Conservation (phyloP, 495 filamentous ascomycete genomes). For the Aspergillus homomorphus region DNA sequence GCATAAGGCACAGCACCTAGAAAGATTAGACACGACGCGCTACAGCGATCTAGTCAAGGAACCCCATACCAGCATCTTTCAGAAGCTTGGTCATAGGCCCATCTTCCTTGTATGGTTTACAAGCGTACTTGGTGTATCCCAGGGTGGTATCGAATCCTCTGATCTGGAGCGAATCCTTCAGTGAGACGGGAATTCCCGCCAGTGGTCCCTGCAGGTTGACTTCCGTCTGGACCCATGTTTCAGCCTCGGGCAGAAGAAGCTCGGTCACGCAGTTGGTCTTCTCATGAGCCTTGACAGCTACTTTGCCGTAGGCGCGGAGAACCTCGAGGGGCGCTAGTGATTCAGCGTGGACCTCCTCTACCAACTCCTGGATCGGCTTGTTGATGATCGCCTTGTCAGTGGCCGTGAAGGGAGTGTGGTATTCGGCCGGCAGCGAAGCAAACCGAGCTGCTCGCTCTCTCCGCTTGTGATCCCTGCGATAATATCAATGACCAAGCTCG, state of each 20-base stretch:
- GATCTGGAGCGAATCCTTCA: constrained; percentile 87
- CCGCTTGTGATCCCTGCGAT: constrained; percentile 72
- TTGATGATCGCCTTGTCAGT: constrained; percentile 64
- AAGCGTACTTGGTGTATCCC: constrained; percentile 72
- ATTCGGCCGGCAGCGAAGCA: constrained; percentile 58
- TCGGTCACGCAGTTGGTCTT: constrained; percentile 93
- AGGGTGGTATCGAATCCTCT: constrained; percentile 84
- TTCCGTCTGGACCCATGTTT: constrained; percentile 66
- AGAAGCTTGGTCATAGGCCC: constrained; percentile 72
- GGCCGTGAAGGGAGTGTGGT: constrained; percentile 60
- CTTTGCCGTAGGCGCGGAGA: constrained; percentile 85
- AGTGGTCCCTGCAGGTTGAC: constrained; percentile 80
- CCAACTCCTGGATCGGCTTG: constrained; percentile 73
- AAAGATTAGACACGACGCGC: background rate
- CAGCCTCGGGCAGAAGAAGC: constrained; percentile 75
- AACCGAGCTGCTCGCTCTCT: constrained; percentile 67
- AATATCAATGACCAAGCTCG: background rate
- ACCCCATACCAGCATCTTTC: constrained; percentile 71
- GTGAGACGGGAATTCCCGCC: constrained; percentile 81
- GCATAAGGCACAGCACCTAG: constrained; percentile 87
- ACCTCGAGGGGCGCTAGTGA: constrained; percentile 67
- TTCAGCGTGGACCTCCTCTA: constrained; percentile 70
- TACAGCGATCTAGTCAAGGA: background rate
- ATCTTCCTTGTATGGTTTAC: constrained; percentile 62
- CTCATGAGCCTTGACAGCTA: constrained; percentile 77